Percentiles rank a stretch among this genome's conserved stretches.
Evolutionary conservation across 257 asterid genomes (phyloP).

Genomic region (Plantago ovata): DNA sequence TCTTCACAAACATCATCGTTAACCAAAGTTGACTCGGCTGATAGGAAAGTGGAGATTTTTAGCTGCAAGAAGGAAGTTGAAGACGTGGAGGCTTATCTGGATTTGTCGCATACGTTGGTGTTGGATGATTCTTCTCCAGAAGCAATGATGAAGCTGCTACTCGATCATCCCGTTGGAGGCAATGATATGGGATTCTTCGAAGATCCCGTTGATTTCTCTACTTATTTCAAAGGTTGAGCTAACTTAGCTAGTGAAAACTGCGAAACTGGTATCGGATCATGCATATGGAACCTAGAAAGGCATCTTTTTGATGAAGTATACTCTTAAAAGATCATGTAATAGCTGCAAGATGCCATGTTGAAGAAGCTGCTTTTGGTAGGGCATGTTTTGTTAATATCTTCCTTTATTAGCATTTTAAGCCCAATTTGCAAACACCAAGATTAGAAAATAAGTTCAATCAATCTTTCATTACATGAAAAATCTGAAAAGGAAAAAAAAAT

Average conservation of each 20-base stretch:
- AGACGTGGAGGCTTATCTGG: constrained; percentile 7
- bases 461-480: constrained; percentile 11
- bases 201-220: constrained; percentile 26
- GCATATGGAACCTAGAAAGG: neutral
- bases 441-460: neutral
- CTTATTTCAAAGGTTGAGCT: constrained; percentile 3
- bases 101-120: constrained; percentile 11
- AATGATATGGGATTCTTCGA: constrained; percentile 39
- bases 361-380: neutral
- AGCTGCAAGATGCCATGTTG: neutral
- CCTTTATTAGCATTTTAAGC: neutral
- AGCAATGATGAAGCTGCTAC: constrained; percentile 30
- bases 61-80: constrained; percentile 29
- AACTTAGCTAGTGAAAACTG: neutral
- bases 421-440: neutral
- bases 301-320: neutral
- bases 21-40: constrained; percentile 34
- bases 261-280: neutral
- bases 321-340: neutral
- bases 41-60: constrained; percentile 11
- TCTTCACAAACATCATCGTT: constrained; percentile 50
- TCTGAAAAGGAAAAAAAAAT: constrained; percentile 5
- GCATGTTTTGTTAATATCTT: neutral
- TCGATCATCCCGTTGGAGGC: constrained; percentile 36
- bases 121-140: constrained; percentile 39